A percentile compares a stretch with the other conserved stretches of the same genome.
These are phyloP conservation scores for Metarhizium robertsii DNA, from an alignment of 2,329 filamentous ascomycete species.

Conservation along the genomic window DNA sequence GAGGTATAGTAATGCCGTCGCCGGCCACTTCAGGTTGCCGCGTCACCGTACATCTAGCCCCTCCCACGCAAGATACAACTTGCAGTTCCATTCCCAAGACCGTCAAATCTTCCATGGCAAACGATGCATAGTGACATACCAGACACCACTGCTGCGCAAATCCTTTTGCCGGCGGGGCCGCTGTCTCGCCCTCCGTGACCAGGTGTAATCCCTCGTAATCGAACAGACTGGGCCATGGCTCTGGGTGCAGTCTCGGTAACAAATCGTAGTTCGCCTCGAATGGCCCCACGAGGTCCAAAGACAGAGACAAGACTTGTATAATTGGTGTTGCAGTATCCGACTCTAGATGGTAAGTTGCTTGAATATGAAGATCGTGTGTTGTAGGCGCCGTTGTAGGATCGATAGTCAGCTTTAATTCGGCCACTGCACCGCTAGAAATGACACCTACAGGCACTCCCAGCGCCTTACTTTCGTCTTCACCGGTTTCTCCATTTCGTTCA, in stretches of 20 bases:
- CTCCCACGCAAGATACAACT: constrained; percentile 51
- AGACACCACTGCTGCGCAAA: constrained; percentile 76
- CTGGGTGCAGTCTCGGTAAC: constrained; percentile 64
- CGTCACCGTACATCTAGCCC: constrained; percentile 46
- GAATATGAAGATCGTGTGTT: constrained; percentile 60
- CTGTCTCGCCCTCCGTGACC: constrained; percentile 15
- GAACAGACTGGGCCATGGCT: constrained; percentile 85
- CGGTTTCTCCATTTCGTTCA: constrained; percentile 20
- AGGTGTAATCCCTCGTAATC: constrained; percentile 41
- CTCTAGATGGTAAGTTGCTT: constrained; percentile 66
- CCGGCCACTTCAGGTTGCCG: constrained; percentile 25
- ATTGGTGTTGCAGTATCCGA: constrained; percentile 77
- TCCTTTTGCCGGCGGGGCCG: constrained; percentile 36
- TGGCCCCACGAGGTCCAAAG: constrained; percentile 66
- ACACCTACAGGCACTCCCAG: constrained; percentile 33
- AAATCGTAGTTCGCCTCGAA: constrained; percentile 93
- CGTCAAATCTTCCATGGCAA: constrained; percentile 61
- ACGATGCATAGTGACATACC: constrained; percentile 63
- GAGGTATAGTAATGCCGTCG: constrained; percentile 42
- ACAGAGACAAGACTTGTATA: constrained; percentile 59
- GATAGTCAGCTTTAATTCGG: constrained; percentile 37
- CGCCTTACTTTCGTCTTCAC: constrained; percentile 33
- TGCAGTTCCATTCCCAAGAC: constrained; percentile 54
- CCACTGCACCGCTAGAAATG: constrained; percentile 36
- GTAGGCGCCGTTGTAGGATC: constrained; percentile 40